phyloP scores from a whole-genome alignment of 2,329 filamentous ascomycete genomes.

The Ascomycota sp. region DNA sequence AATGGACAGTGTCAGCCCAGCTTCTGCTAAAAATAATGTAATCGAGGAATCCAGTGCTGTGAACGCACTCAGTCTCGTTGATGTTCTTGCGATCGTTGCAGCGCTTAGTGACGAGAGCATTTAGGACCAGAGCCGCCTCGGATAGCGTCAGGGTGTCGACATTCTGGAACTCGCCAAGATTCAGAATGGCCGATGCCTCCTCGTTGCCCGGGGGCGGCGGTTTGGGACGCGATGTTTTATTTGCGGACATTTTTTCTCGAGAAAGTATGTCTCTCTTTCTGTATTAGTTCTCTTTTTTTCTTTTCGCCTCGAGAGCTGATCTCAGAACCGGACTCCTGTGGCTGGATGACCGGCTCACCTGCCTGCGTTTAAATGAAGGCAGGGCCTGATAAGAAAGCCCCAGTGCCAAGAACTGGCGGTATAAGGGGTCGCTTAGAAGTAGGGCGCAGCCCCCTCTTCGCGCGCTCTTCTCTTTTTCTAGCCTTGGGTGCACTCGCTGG shows the following conservation, averaged over 20 bases:
- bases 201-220: conserved; percentile 59
- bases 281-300: too few relatives aligned
- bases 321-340: too few relatives aligned
- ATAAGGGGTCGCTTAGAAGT: too few relatives aligned
- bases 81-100: conserved; percentile 62
- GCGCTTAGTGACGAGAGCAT: conserved; percentile 67
- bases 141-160: conserved; percentile 83
- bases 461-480: too few relatives aligned
- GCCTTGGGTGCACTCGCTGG: too few relatives aligned
- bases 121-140: conserved; percentile 80
- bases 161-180: conserved; percentile 82
- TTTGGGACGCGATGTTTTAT: conserved; percentile 43
- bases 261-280: too few relatives aligned
- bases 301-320: too few relatives aligned
- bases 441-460: too few relatives aligned
- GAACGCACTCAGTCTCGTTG: conserved; percentile 60
- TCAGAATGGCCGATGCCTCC: conserved; percentile 62
- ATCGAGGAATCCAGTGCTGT: neutral
- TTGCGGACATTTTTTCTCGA: conserved; percentile 4
- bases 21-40: neutral
- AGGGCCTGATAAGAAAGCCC: too few relatives aligned
- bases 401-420: too few relatives aligned
- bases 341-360: too few relatives aligned
- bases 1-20: neutral
- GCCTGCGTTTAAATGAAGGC: too few relatives aligned